Base-by-base conservation (phyloP, 306 rosid genomes). In the Prunus fruticosa region DNA sequence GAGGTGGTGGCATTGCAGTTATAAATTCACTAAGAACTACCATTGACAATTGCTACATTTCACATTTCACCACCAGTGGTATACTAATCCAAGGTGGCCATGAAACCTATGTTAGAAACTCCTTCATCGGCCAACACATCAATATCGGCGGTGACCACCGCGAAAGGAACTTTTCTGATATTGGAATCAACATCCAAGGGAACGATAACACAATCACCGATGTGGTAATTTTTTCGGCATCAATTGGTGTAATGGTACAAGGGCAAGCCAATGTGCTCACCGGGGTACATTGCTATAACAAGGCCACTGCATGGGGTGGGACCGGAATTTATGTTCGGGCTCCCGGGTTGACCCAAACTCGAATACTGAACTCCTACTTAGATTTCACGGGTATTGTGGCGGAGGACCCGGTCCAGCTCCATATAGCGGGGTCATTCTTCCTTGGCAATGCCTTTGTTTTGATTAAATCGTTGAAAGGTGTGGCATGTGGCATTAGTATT, bases 201-300 rank as follows among this genome's bases (percentile, higher is more conserved):
- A 84, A 84, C 1, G 88, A 84, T 46, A 84, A 84, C 23, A 68
- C 76, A 0, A 49, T 84, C 41, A 81, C 83, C 6, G 83, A 84
- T 34, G 74, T 84, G 12, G 85, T 84, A 11, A 84, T 84, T 57
- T 84, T 78, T 45, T 81, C 88, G 3, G 83, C 85, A 6, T 72
- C 70, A 23, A 49, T 81, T 22, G 88, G 88, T 25, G 67, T 84
- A 27, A 66, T 84, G 81, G 83, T 84, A 9, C 50, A 38, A 68
- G 85, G 88, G 6, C 83, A 84, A 30, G 88, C 88, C 8, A 84
- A 84, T 18, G 75, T 84, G 46, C 34, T 84, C 19, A 77, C 74
- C 18, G 88, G 85, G 6, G 78, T 84, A 30, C 88, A 84, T n/a
- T 84, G 88, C 32, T 84, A 81, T 52, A 84, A 84, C 81, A 84